Conservation (phyloP, 2,329 filamentous ascomycete genomes). For the Arthrobotrys sinensis region DNA sequence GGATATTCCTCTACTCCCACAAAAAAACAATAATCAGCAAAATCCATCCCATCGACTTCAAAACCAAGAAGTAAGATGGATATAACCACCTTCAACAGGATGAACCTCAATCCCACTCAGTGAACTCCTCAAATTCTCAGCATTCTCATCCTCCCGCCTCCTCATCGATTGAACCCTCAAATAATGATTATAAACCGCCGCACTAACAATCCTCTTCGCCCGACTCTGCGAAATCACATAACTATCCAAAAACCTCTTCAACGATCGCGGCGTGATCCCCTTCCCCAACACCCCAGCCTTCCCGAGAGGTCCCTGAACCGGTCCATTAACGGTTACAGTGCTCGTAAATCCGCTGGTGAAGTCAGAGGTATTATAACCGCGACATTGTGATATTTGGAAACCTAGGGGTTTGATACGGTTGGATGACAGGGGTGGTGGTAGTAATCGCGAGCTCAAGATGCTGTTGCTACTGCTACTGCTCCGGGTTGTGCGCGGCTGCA, state of each 20-base stretch:
- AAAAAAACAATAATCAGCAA: neutral
- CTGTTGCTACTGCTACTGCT: conserved; percentile 1
- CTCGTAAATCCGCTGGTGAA: conserved; percentile 63
- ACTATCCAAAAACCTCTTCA: conserved; percentile 93
- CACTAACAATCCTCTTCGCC: conserved; percentile 92
- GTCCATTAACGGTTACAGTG: conserved; percentile 59
- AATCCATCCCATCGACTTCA: neutral
- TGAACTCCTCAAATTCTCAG: conserved; percentile 67
- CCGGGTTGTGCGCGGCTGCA: conserved; percentile 4
- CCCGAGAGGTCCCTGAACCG: conserved; percentile 62
- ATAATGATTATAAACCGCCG: conserved; percentile 97
- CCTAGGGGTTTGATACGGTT: neutral
- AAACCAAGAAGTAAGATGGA: neutral
- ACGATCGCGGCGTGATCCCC: conserved; percentile 65
- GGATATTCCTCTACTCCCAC: conserved; percentile 74
- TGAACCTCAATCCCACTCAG: conserved; percentile 73
- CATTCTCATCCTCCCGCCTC: conserved; percentile 82
- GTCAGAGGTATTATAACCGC: conserved; percentile 61
- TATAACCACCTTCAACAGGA: conserved; percentile 80
- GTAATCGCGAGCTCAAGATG: neutral
- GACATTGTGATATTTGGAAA: neutral
- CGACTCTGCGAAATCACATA: conserved; percentile 97
- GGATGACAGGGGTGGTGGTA: conserved; percentile 15
- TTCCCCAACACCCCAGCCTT: conserved; percentile 56
- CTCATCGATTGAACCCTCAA: conserved; percentile 84